These are phyloP conservation scores for Paramecium pentaurelia DNA, from an alignment of 73 alveolate genomes.

Conservation along the genomic window DNA sequence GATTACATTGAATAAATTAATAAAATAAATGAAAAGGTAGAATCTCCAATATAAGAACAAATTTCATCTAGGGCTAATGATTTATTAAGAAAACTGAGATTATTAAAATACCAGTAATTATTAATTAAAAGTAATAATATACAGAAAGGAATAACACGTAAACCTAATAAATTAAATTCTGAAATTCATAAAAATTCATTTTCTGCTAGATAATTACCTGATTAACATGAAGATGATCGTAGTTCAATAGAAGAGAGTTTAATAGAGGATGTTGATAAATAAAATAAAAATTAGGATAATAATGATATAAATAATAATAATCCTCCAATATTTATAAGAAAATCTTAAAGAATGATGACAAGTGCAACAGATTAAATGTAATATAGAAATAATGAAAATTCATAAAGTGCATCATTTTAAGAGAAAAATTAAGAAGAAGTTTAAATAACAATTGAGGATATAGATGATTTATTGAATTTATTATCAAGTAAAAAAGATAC, in stretches of 20 bases:
- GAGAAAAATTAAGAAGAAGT: not conserved
- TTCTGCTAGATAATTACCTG: not conserved
- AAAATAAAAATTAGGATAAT: not conserved
- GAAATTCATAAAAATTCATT: conserved; percentile 13
- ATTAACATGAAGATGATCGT: not conserved
- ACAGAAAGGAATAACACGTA: not conserved
- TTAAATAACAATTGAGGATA: conserved; percentile 18
- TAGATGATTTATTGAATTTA: conserved; percentile 11
- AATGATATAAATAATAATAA: not conserved
- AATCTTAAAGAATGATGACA: conserved; percentile 15
- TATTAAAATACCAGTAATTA: not conserved
- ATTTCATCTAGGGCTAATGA: conserved; percentile 31
- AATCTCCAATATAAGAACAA: not conserved
- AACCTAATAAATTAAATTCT: not conserved
- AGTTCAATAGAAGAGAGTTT: not conserved
- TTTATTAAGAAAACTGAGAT: not conserved
- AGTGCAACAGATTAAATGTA: not conserved
- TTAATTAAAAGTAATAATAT: not conserved
- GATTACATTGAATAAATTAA: not conserved
- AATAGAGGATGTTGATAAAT: not conserved
- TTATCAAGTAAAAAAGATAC: not conserved
- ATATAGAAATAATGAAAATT: not conserved
- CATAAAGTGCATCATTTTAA: not conserved
- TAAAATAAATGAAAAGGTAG: not conserved
- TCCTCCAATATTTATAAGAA: not conserved